Base-by-base conservation (phyloP, 2,329 filamentous ascomycete species). In the Paracorniculantispora psalliotae region DNA sequence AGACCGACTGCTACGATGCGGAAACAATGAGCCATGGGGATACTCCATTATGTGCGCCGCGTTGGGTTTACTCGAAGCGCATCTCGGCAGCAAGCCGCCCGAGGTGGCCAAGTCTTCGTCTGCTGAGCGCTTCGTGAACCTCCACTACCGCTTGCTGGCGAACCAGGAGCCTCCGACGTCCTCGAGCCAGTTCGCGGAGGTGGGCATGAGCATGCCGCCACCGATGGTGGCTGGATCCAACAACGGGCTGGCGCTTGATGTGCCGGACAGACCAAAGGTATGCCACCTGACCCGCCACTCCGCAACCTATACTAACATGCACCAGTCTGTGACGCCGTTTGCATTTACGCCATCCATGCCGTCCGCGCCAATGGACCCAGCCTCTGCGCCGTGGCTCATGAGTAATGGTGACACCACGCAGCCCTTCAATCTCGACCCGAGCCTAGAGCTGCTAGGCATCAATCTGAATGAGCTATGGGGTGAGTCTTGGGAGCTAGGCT, bases 11-110 rank as follows among this genome's bases (percentile, higher is more conserved):
- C 68, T 86, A 25, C 75, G 82, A n/a, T 84, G 81, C 62, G 83
- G 83, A 17, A 85, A 85, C 71, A 83, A 84, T 65, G 83, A 86
- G 66, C 83, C 83, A 0, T 86, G 83, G 83, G 82, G 82, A 19
- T 85, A 85, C 68, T 82, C 80, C 58, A 84, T 84, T 67, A 83
- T 86, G 79, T 86, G 82, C 63, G 81, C 82, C 3, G 81, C 83
- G 1, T 75, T 81, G 26, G 83, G 83, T 3, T 73, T 86, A 10
- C 73, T 86, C 25, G 82, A 86, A 68, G 80, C 81, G 0, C 83
- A 86, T 61, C 72, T 86, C 15, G 81, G 80, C 28, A 78, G 78
- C 60, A 85, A 85, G 72, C 78, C 81, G 8, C 67, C 79, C 17
- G 81, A 84, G 63, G 75, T 75, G 8, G 83, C 83, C 59, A 85